Evolutionary conservation across 768 basidiomycete genomes (phyloP), one percentile per base, ranked within the genome.

Genomic region (Tylopilus balloui): DNA sequence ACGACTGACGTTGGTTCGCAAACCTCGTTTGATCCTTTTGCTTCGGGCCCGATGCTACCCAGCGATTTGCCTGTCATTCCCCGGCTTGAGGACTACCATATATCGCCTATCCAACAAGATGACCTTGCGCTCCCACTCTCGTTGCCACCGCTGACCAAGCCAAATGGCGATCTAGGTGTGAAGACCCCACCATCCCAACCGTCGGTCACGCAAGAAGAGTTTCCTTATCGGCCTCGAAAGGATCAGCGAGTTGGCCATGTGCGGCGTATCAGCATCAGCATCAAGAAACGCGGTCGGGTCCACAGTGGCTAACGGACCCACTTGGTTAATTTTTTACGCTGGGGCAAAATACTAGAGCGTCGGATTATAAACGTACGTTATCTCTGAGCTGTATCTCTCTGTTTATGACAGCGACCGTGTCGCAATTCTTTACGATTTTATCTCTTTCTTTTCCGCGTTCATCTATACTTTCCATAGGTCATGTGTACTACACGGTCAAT

Each of bases 261-360:
- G 12, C 64, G 68, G 24, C 70, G 74, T 13, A 62, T 74, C 51
- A 75, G 69, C 48, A 67, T 74, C 49, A 51, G 61, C 35, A 48
- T 71, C 58, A 71, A 67, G 59, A 68, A 67, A 40, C 48, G 51
- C 0, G 25, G 14, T 48, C 47, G 53, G 4, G 24, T 38, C 13
- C 38, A 23, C 28, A 54, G 58, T 13, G 48, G 46, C 9, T 65
- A 43, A 64, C 24, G 25, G 7, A 1, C 6, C 3, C 4, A 11
- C 12, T 2, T 20, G 8, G 3, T 11, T 7, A 4, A 11, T 31
- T 27, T 27, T 27, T 27, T 27, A 27, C 25, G 25, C 21, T 25
- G 17, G 32, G 39, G n/a, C 25, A 38, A 44, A 23, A n/a, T n/a
- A n/a, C 25, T 37, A 20, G 37, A 46, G 42, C 29, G 21, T 49